Evolutionary conservation across 768 basidiomycete species (phyloP), one percentile per base, ranked within the genome.

Genomic region (Russula ochroleuca): DNA sequence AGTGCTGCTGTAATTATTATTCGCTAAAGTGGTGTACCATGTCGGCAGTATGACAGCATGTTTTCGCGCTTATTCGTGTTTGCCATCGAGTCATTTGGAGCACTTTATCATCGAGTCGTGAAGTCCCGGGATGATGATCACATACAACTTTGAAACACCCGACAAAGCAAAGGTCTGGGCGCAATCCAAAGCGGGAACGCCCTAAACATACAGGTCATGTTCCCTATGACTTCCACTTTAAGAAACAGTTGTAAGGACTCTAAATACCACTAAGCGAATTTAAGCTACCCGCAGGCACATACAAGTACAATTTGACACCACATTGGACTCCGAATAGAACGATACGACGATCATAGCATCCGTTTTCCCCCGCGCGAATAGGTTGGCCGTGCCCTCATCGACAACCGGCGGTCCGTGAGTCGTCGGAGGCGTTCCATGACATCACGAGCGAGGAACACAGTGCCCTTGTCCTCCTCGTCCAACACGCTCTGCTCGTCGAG

Each of bases 371-470:
- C 53, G 40, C 63, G 63, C n/a, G 38, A 23, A n/a, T 31, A 19
- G 13, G 14, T 48, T 5, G 37, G 25, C 17, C 58, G 50, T 13
- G 52, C 53, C 14, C 64, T 59, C 1, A 65, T 60, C 0, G 59
- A 56, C 64, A 49, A 57, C 19, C 65, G 56, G 35, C 61, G 65
- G 62, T 67, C 68, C n/a, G 68, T 71, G 48, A 74, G 70, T 60
- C 68, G 70, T 59, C 72, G 72, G 9, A 76, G 53, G 40, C 73
- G 74, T n/a, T 69, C 69, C 68, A 75, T 71, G 55, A 75, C 69
- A 56, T 73, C 74, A 35, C 72, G 70, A 25, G 74, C 71, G 57
- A 76, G 73, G 64, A 73, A 76, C 48, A 75, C 75, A 25, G 72
- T 73, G 60, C 73, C 75, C 54, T 72, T 71, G 31, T 76, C 74